Percentiles rank a stretch among this genome's conserved stretches.
Evolutionary conservation across 768 basidiomycete genomes (phyloP).

Genomic region (Rhizopogon rudus): DNA sequence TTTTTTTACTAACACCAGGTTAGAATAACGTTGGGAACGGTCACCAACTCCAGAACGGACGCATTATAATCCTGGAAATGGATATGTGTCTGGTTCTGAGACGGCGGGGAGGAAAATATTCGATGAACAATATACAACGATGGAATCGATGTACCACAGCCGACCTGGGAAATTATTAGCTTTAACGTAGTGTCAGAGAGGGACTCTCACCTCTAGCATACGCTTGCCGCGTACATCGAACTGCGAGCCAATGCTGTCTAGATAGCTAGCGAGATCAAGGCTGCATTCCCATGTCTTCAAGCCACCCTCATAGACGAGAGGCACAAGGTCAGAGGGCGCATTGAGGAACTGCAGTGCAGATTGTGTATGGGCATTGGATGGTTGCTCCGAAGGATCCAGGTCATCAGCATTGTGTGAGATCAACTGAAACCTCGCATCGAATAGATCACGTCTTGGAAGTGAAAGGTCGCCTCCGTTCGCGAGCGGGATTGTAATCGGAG

Average conservation of each 20-base stretch:
- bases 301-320: conserved; percentile 93
- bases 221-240: conserved; percentile 41
- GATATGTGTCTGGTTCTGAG: conserved; percentile 40
- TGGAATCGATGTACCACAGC: conserved; percentile 91
- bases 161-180: conserved; percentile 48
- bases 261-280: conserved; percentile 74
- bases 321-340: conserved; percentile 84
- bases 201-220: conserved; percentile 59
- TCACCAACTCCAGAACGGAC: conserved; percentile 73
- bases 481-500: conserved; percentile 56
- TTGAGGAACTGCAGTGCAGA: conserved; percentile 63
- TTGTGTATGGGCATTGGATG: conserved; percentile 6
- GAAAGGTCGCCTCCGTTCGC: conserved; percentile 25
- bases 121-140: conserved; percentile 65
- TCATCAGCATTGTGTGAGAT: conserved; percentile 50
- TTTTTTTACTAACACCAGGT: conserved; percentile 65
- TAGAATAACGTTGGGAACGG: conserved; percentile 72
- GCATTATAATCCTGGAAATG: conserved; percentile 93
- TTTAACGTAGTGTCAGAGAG: background rate
- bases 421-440: conserved; percentile 94
- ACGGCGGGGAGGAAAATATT: conserved; percentile 39
- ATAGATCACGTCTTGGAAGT: conserved; percentile 80
- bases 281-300: conserved; percentile 98
- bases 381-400: conserved; percentile 21
- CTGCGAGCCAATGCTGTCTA: conserved; percentile 31